phyloP scores from a whole-genome alignment of 768 basidiomycete species.

The Collybiopsis confluens region DNA sequence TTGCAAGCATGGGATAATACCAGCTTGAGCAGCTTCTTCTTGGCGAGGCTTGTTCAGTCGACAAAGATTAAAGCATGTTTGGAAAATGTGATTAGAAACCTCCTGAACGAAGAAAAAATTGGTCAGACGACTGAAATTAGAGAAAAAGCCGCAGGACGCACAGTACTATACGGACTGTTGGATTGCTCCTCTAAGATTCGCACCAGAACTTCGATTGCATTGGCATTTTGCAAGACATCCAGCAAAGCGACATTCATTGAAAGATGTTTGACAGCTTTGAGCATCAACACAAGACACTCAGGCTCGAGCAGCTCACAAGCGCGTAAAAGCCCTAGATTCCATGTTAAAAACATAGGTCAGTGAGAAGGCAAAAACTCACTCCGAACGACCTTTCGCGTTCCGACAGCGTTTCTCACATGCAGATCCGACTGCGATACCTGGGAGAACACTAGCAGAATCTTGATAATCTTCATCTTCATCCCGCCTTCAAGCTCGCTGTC shows the following conservation, averaged over 20 bases:
- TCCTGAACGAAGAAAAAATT: constrained; percentile 48
- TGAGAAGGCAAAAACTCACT: constrained; percentile 48
- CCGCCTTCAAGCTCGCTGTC: constrained; percentile 25
- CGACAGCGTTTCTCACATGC: constrained; percentile 89
- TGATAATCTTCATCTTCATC: constrained; percentile 86
- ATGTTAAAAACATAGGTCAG: not conserved
- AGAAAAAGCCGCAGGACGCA: constrained; percentile 29
- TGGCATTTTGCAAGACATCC: constrained; percentile 94
- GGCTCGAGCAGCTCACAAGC: constrained; percentile 85
- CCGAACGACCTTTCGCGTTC: constrained; percentile 82
- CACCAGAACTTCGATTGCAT: constrained; percentile 89
- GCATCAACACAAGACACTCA: constrained; percentile 82
- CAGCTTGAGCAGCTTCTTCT: constrained; percentile 95
- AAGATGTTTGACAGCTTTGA: constrained; percentile 94
- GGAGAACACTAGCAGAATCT: constrained; percentile 86
- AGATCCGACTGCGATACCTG: constrained; percentile 96
- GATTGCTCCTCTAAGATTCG: constrained; percentile 79
- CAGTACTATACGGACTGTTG: constrained; percentile 75
- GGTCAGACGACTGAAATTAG: not conserved
- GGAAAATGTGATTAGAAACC: constrained; percentile 96
- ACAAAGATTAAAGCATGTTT: constrained; percentile 95
- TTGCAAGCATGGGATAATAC: constrained; percentile 89
- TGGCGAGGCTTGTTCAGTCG: constrained; percentile 91
- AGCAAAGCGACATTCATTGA: constrained; percentile 90
- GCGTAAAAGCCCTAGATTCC: constrained; percentile 65